Evolutionary conservation across 2,329 filamentous ascomycete species (phyloP).

Genomic region (Penicillium paneum): DNA sequence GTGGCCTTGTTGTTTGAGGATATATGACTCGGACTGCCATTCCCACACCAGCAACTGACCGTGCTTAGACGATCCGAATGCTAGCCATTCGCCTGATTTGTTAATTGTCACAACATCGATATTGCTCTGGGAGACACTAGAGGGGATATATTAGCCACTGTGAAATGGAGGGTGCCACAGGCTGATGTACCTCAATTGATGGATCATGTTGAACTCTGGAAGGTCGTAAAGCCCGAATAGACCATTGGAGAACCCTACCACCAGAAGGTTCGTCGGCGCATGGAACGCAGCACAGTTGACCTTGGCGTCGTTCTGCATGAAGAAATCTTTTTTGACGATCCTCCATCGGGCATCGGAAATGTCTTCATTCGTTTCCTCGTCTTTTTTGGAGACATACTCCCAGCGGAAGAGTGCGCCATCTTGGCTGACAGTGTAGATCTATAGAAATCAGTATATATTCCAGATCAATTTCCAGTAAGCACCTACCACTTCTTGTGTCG

Average conservation of each 20-base stretch:
- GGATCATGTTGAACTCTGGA: slow-evolving; percentile 92
- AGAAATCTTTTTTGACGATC: slow-evolving; percentile 87
- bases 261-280: slow-evolving; percentile 80
- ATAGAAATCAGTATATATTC: slow-evolving; percentile 14
- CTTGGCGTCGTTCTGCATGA: slow-evolving; percentile 84
- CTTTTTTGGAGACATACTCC: slow-evolving; percentile 69
- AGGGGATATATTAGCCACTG: slow-evolving; percentile 31
- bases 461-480: not conserved
- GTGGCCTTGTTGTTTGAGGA: slow-evolving; percentile 96
- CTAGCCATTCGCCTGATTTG: slow-evolving; percentile 91
- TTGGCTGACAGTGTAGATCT: slow-evolving; percentile 91
- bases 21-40: slow-evolving; percentile 99
- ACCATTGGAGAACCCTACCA: slow-evolving; percentile 92
- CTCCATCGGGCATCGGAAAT: slow-evolving; percentile 78
- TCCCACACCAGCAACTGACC: slow-evolving; percentile 98
- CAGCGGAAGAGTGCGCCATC: slow-evolving; percentile 96
- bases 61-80: slow-evolving; percentile 90
- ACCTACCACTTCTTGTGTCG: slow-evolving; percentile 74
- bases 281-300: slow-evolving; percentile 91
- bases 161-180: not conserved
- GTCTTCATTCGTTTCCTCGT: slow-evolving; percentile 59
- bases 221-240: slow-evolving; percentile 93
- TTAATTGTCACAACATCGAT: slow-evolving; percentile 96
- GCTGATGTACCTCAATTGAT: slow-evolving; percentile 60
- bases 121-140: slow-evolving; percentile 90